Evolutionary conservation across 2,329 filamentous ascomycete species (phyloP), one percentile per base, ranked within the genome.

Genomic region (Aspergillus sp.): DNA sequence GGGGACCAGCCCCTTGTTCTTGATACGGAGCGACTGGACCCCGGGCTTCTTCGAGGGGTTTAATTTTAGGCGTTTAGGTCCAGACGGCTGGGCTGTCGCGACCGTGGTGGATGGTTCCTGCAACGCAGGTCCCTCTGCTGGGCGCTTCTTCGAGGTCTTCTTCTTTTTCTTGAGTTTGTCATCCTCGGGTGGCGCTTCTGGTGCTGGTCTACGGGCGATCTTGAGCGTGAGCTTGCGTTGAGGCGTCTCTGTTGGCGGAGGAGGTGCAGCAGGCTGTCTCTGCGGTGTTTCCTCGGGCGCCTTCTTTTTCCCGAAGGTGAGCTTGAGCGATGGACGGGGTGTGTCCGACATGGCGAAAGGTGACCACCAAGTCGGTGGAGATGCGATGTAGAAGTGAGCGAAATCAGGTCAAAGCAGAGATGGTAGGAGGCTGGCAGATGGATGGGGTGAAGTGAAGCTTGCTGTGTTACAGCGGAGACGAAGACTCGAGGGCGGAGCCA

Each of bases 1-100:
- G 6, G 90, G 89, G 1, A 86, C 82, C 64, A 87, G 84, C n/a
- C 88, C 89, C 67, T 88, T 86, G 52, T 86, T 81, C 69, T 87
- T 89, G 59, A 91, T 78, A 57, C 85, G 84, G 58, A 88, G 79
- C 32, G 73, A 80, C 62, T 77, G 77, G 13, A 77, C 65, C 3
- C 71, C 72, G 0, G 75, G 73, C 51, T 76, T 73, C 58, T 77
- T 78, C 17, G 75, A 71, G 21, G 72, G 64, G 57, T 73, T 78
- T 32, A 78, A 60, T 57, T 78, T 78, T 47, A 79, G 67, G 25
- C 76, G 72, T 61, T 78, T 78, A 39, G 73, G 64, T 47, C 75
- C 71, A 55, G 69, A n/a, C 41, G 68, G 64, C 47, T 66, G 61
- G 41, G 54, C 57, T 19, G 66, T 51, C 17, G 66, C 42, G 50